Evolutionary conservation across 306 rosid genomes (phyloP).

Genomic region (Cicer judaicum): DNA sequence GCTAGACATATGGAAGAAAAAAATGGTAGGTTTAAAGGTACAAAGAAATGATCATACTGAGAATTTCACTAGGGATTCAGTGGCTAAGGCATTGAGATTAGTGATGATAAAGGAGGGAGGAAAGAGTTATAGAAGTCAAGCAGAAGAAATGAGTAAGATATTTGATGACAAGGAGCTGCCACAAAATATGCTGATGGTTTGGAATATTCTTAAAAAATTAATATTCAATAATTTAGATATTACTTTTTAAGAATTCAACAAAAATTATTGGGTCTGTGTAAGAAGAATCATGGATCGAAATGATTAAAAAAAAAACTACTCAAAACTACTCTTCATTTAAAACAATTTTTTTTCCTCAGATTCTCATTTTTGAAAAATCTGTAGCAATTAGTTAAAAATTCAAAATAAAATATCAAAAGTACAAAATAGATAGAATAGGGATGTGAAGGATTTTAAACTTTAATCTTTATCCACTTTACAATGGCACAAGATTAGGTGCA

Average conservation of each 20-base stretch:
- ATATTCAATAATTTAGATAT: too few species aligned
- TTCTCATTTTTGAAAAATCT: too few species aligned
- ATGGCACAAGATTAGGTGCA: constrained; percentile 36
- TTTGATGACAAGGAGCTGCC: constrained; percentile 5
- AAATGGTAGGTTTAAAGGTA: constrained; percentile 41
- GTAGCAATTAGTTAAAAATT: too few species aligned
- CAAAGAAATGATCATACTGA: constrained; percentile 48
- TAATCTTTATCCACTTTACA: constrained; percentile 17
- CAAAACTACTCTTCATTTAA: too few species aligned
- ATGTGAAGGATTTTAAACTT: background rate
- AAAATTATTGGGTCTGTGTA: too few species aligned
- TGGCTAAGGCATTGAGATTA: constrained; percentile 33
- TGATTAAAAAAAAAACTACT: too few species aligned
- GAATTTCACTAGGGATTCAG: constrained; percentile 33
- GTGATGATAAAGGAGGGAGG: constrained; percentile 52
- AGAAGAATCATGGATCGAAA: too few species aligned
- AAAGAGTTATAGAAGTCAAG: constrained; percentile 40
- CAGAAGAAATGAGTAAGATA: constrained; percentile 42
- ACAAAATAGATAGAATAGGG: background rate
- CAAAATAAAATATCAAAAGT: too few species aligned
- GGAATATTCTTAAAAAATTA: too few species aligned
- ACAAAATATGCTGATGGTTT: constrained; percentile 36
- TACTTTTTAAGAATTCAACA: too few species aligned
- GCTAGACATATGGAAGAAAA: constrained; percentile 28
- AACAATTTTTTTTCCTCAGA: too few species aligned